Percentiles rank a stretch among this genome's conserved stretches.
Evolutionary conservation across 1,284 basidiomycete genomes (phyloP).

Genomic region (Pseudozyma thailandica): DNA sequence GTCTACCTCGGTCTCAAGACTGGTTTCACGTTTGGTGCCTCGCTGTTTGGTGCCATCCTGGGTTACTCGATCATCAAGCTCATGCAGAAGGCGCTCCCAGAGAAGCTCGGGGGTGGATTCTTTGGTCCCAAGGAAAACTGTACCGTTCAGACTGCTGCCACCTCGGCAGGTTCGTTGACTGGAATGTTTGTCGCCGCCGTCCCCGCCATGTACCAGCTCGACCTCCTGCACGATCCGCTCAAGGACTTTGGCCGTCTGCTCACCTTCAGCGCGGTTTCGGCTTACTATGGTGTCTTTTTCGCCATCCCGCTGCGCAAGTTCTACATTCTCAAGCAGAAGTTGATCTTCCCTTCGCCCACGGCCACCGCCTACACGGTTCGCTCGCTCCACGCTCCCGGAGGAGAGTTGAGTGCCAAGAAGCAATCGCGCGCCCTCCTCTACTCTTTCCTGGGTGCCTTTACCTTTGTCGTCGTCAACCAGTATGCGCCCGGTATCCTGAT

Average conservation of each 20-base stretch:
- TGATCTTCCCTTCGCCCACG: conserved; percentile 77
- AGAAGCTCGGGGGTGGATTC: conserved; percentile 73
- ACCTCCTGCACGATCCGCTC: conserved; percentile 50
- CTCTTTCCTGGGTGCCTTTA: conserved; percentile 72
- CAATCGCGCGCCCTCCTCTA: conserved; percentile 73
- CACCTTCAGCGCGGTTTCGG: conserved; percentile 73
- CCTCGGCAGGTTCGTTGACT: conserved; percentile 67
- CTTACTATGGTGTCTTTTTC: conserved; percentile 78
- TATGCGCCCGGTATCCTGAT: conserved; percentile 75
- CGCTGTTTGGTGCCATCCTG: conserved; percentile 76
- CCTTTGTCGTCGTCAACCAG: conserved; percentile 74
- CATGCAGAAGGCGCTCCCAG: conserved; percentile 72
- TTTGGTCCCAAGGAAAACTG: conserved; percentile 79
- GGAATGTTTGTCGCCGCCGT: conserved; percentile 76
- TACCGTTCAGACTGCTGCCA: conserved; percentile 61
- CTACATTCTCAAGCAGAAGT: conserved; percentile 77
- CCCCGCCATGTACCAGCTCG: conserved; percentile 75
- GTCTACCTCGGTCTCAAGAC: conserved; percentile 79
- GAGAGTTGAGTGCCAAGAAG: conserved; percentile 71
- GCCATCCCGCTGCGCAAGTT: conserved; percentile 75
- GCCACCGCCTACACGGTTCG: conserved; percentile 78
- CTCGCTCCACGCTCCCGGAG: conserved; percentile 72
- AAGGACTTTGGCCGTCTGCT: conserved; percentile 68
- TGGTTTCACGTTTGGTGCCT: conserved; percentile 74
- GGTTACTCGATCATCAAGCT: conserved; percentile 77